Conservation (phyloP, 2,329 filamentous ascomycete genomes). For the Cyphellophora attinorum region DNA sequence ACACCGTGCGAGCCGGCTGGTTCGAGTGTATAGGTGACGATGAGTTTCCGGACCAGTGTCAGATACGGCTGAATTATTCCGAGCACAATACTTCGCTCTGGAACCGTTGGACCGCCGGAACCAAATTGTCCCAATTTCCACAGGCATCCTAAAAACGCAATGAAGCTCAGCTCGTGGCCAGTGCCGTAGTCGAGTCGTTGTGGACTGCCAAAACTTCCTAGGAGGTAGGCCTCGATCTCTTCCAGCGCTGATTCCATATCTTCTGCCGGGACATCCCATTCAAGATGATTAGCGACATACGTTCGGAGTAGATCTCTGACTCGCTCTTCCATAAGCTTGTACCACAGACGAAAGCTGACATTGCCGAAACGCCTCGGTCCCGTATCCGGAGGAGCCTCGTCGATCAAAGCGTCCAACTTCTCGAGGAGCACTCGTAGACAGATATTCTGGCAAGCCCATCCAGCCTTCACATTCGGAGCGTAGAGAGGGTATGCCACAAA, state of each 20-base stretch:
- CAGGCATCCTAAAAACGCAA: constrained; percentile 79
- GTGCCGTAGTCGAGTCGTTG: constrained; percentile 92
- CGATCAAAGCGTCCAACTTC: constrained; percentile 56
- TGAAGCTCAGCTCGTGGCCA: constrained; percentile 87
- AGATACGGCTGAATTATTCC: constrained; percentile 79
- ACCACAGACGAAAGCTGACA: constrained; percentile 79
- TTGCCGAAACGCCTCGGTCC: constrained; percentile 90
- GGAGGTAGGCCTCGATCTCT: constrained; percentile 69
- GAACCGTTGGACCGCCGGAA: constrained; percentile 31
- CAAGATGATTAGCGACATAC: too few species aligned
- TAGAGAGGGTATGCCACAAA: constrained; percentile 44
- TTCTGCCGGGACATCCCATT: too few species aligned
- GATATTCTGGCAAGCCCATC: constrained; percentile 51
- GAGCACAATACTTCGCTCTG: constrained; percentile 72
- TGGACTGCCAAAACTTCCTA: constrained; percentile 78
- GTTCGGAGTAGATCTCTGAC: constrained; percentile 48
- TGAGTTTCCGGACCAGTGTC: constrained; percentile 69
- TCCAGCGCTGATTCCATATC: constrained; percentile 38
- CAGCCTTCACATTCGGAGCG: constrained; percentile 34
- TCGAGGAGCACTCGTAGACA: constrained; percentile 60
- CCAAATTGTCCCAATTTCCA: constrained; percentile 85
- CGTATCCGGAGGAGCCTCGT: constrained; percentile 71
- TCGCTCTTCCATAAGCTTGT: constrained; percentile 55
- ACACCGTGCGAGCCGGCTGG: constrained; percentile 94
- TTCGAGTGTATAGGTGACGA: constrained; percentile 84